Percentiles rank a stretch among this genome's conserved stretches.
Evolutionary conservation across 2,329 filamentous ascomycete species (phyloP).

Genomic region (Colletotrichum plurivorum): DNA sequence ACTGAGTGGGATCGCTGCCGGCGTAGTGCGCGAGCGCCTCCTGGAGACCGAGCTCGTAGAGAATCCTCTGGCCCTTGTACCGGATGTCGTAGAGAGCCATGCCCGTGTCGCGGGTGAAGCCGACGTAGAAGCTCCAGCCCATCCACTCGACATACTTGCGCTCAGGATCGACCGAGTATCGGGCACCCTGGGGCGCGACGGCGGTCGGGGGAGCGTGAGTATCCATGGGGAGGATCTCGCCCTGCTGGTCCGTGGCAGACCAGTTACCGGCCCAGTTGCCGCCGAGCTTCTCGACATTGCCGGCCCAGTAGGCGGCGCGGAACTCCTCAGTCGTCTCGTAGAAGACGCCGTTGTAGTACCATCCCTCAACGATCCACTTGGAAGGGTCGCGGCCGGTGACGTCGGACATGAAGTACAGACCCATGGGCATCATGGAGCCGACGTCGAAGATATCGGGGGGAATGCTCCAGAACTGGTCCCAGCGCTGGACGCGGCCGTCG

Average conservation of each 20-base stretch:
- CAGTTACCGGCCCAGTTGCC: slow-evolving; percentile 64
- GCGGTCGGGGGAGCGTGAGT: slow-evolving; percentile 45
- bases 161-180: slow-evolving; percentile 58
- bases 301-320: slow-evolving; percentile 56
- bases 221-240: slow-evolving; percentile 52
- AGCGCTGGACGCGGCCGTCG: slow-evolving; percentile 58
- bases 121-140: slow-evolving; percentile 68
- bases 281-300: slow-evolving; percentile 61
- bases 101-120: slow-evolving; percentile 62
- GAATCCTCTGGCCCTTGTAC: slow-evolving; percentile 67
- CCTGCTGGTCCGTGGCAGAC: slow-evolving; percentile 58
- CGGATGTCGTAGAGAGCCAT: slow-evolving; percentile 65
- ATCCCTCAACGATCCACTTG: slow-evolving; percentile 65
- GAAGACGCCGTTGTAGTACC: slow-evolving; percentile 68
- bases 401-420: slow-evolving; percentile 60
- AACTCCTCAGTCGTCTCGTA: slow-evolving; percentile 66
- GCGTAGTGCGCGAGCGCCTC: slow-evolving; percentile 75
- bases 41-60: slow-evolving; percentile 70
- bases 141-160: slow-evolving; percentile 65
- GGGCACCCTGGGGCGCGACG: slow-evolving; percentile 52
- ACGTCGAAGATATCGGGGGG: slow-evolving; percentile 57
- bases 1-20: slow-evolving; percentile 66
- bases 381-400: slow-evolving; percentile 64
- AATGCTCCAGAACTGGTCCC: slow-evolving; percentile 61
- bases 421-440: slow-evolving; percentile 60